A percentile compares a stretch with the other conserved stretches of the same genome.
These are phyloP conservation scores for Alternaria rosae DNA, from an alignment of 2,329 filamentous ascomycete genomes.

Conservation along the genomic window DNA sequence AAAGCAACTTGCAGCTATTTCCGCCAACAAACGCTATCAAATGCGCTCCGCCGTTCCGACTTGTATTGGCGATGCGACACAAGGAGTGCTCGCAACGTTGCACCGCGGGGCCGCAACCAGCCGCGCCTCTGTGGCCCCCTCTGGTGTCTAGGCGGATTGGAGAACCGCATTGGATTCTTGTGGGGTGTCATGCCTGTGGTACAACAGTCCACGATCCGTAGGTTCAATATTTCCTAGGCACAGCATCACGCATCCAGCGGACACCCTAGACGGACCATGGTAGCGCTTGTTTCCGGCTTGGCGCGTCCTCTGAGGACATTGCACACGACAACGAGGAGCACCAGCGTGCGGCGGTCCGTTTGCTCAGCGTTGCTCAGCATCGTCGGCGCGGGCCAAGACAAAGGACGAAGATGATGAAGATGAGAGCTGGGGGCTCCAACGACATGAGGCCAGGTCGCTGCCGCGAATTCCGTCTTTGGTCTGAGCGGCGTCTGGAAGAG, in stretches of 20 bases:
- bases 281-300: conserved; percentile 17
- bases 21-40: conserved; percentile 14
- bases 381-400: conserved; percentile 16
- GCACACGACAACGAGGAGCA: conserved; percentile 1
- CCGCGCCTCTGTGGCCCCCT: conserved; percentile 5
- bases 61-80: conserved; percentile 2
- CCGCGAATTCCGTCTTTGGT: conserved; percentile 39
- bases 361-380: conserved; percentile 17
- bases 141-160: conserved; percentile 4
- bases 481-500: conserved; percentile 24
- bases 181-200: conserved; percentile 11
- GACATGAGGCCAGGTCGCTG: conserved; percentile 19
- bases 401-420: neutral
- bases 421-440: conserved; percentile 7
- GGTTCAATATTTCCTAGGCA: conserved; percentile 13
- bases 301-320: neutral
- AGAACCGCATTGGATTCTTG: conserved; percentile 5
- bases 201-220: conserved; percentile 6
- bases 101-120: conserved; percentile 10
- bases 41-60: conserved; percentile 8
- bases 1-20: conserved; percentile 18
- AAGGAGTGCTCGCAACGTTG: conserved; percentile 7
- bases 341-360: neutral
- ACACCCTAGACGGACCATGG: conserved; percentile 26
- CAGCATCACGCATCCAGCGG: conserved; percentile 19